Percentiles rank a stretch among this genome's conserved stretches.
Conservation (phyloP, 2,329 filamentous ascomycete genomes). For the Alternaria panax region DNA sequence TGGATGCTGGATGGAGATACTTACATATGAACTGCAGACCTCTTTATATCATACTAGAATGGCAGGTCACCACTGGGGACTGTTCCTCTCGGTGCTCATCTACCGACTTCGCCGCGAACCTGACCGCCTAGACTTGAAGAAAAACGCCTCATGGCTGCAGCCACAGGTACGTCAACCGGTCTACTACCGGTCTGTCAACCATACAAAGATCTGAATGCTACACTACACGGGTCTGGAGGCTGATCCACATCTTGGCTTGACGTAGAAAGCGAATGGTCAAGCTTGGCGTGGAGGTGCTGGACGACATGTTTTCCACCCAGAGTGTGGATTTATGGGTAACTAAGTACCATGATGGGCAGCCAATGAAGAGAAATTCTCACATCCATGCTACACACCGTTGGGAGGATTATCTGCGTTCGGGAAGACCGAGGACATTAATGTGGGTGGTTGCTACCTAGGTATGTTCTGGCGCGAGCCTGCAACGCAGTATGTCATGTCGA, state of each 20-base stretch:
- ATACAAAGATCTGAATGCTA: constrained; percentile 13
- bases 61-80: neutral
- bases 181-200: constrained; percentile 7
- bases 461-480: constrained; percentile 1
- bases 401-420: constrained; percentile 23
- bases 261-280: constrained; percentile 24
- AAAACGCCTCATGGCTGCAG: constrained; percentile 25
- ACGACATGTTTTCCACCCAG: constrained; percentile 16
- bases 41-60: constrained; percentile 30
- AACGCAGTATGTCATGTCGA: constrained; percentile 19
- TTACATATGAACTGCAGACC: constrained; percentile 17
- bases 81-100: constrained; percentile 27
- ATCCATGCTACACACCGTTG: constrained; percentile 19
- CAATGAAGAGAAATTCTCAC: constrained; percentile 29
- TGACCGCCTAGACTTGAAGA: constrained; percentile 19
- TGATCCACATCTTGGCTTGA: constrained; percentile 26
- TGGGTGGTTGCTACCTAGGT: constrained; percentile 6
- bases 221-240: constrained; percentile 13
- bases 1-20: constrained; percentile 24
- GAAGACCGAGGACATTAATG: constrained; percentile 9
- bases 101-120: constrained; percentile 19
- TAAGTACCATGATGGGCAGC: constrained; percentile 43
- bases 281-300: constrained; percentile 18
- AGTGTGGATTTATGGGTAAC: neutral
- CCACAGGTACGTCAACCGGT: constrained; percentile 6